Evolutionary conservation across 1,139 yeast genomes (phyloP).

Genomic region (Magnusiomyces suaveolens): DNA sequence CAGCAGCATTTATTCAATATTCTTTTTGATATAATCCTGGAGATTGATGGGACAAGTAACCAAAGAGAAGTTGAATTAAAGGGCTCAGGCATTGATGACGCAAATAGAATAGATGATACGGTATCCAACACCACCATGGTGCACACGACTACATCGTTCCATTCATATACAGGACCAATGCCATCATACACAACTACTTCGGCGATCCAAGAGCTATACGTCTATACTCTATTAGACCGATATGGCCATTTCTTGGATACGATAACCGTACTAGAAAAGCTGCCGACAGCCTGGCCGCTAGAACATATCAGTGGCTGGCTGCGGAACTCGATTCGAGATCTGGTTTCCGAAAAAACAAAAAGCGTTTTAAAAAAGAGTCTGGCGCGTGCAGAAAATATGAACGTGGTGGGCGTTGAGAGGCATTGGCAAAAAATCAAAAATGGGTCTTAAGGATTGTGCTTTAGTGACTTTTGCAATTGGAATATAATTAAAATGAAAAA

Average conservation of each 20-base stretch:
- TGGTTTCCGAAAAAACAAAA: constrained; percentile 20
- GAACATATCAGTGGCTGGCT: constrained; percentile 28
- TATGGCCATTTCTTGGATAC: constrained; percentile 28
- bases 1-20: constrained; percentile 23
- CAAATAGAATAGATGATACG: no score
- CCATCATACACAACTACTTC: background rate
- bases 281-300: constrained; percentile 32
- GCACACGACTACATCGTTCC: no score
- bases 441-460: background rate
- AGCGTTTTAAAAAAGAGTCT: constrained; percentile 20
- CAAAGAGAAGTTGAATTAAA: no score
- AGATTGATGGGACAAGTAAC: constrained; percentile 20
- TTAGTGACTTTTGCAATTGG: background rate
- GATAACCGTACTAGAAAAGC: constrained; percentile 23
- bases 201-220: constrained; percentile 16
- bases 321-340: constrained; percentile 18
- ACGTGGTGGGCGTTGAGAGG: constrained; percentile 5
- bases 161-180: no score
- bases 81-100: no score
- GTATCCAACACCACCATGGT: no score
- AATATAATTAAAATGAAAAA: no score
- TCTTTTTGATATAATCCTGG: constrained; percentile 25
- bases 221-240: constrained; percentile 25
- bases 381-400: constrained; percentile 23
- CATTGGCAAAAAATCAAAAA: background rate